phyloP scores from a whole-genome alignment of 179 eudicot species.

The Amaranthus tricolor region DNA sequence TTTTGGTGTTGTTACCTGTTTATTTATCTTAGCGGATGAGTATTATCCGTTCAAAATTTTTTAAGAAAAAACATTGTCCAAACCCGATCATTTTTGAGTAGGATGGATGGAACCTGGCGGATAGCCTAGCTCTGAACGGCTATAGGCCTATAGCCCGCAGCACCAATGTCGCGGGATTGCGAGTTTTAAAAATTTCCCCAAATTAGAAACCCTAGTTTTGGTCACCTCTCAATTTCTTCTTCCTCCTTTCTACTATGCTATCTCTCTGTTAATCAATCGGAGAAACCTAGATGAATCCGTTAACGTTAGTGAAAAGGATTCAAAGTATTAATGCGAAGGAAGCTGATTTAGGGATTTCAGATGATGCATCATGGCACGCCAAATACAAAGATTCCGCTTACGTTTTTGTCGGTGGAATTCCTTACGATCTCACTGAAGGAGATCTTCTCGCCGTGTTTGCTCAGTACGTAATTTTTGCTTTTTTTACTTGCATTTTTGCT shows the following conservation, averaged over 20 bases:
- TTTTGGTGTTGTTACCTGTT: too few species aligned
- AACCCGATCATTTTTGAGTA: too few species aligned
- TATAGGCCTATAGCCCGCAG: too few species aligned
- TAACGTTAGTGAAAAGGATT: conserved; percentile 80
- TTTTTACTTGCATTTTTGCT: not conserved
- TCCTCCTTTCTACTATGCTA: too few species aligned
- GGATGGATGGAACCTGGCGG: too few species aligned
- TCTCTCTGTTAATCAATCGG: not conserved
- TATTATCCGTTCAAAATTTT: too few species aligned
- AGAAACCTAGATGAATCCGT: conserved; percentile 61
- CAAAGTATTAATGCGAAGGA: conserved; percentile 76
- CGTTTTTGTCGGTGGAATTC: conserved; percentile 81
- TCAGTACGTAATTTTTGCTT: conserved; percentile 39
- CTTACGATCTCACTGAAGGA: conserved; percentile 92
- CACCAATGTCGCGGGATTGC: conserved; percentile 11
- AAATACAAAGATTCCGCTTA: conserved; percentile 87
- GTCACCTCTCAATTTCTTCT: not conserved
- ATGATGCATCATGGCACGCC: conserved; percentile 93
- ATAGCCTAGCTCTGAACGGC: too few species aligned
- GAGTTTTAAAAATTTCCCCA: conserved; percentile 11
- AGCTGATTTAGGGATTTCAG: conserved; percentile 78
- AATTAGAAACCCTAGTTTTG: conserved; percentile 8
- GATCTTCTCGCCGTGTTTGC: conserved; percentile 92
- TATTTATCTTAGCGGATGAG: too few species aligned
- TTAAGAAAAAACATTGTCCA: too few species aligned